Percentiles rank a stretch among this genome's conserved stretches.
Evolutionary conservation across 495 filamentous ascomycete genomes (phyloP).

Genomic region (Podospora pseudoanserina): DNA sequence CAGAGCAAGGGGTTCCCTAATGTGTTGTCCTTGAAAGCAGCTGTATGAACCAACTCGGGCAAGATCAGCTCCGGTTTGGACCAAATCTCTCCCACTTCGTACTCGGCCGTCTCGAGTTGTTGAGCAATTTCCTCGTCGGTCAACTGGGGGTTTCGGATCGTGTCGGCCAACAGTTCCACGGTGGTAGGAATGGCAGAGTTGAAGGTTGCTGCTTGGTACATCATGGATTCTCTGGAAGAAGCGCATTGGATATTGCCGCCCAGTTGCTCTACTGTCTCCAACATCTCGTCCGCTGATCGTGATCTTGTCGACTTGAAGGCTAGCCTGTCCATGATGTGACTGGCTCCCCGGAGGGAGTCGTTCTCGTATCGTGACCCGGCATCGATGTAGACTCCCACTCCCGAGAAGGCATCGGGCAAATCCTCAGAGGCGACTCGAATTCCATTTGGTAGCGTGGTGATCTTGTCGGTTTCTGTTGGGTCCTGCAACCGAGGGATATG

Average conservation of each 20-base stretch:
- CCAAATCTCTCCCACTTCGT: constrained; percentile 98
- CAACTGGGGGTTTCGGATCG: constrained; percentile 82
- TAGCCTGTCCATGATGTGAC: constrained; percentile 92
- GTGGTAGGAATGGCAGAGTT: constrained; percentile 85
- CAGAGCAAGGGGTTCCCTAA: constrained; percentile 91
- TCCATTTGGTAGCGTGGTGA: constrained; percentile 90
- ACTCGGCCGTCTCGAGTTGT: constrained; percentile 86
- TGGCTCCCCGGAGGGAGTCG: constrained; percentile 77
- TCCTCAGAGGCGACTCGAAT: constrained; percentile 93
- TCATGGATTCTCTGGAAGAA: constrained; percentile 89
- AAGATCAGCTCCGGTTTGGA: constrained; percentile 93
- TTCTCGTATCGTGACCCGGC: constrained; percentile 95
- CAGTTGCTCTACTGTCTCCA: constrained; percentile 77
- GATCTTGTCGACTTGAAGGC: constrained; percentile 90
- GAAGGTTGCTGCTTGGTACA: constrained; percentile 99
- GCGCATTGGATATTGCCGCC: constrained; percentile 96
- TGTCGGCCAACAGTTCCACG: constrained; percentile 85
- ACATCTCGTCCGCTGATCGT: constrained; percentile 75
- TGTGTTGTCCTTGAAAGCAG: constrained; percentile 92
- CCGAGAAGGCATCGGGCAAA: constrained; percentile 90
- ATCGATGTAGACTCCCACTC: constrained; percentile 94
- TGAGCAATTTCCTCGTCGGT: constrained; percentile 84
- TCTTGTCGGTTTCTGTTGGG: constrained; percentile 78
- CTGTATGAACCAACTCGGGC: constrained; percentile 90
- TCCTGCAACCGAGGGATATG: constrained; percentile 53